Conservation (phyloP, 495 filamentous ascomycete genomes). For the Tuber magnatum region DNA sequence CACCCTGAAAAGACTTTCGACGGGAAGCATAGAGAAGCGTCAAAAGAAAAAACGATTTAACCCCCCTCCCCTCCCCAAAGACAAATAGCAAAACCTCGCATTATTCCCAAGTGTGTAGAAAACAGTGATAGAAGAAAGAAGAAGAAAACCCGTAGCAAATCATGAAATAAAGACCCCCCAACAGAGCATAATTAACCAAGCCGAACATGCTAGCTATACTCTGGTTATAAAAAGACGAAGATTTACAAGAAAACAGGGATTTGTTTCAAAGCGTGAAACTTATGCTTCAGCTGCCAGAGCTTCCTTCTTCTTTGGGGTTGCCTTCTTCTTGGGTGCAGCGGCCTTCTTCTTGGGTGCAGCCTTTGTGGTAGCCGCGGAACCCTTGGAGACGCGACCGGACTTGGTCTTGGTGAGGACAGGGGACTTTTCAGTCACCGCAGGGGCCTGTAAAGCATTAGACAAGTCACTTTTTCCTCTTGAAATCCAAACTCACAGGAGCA, state of each 20-base stretch:
- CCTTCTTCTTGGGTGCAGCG: slow-evolving; percentile 57
- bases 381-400: slow-evolving; percentile 81
- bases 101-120: slow-evolving; percentile 35
- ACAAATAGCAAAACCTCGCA: slow-evolving; percentile 26
- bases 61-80: slow-evolving; percentile 18
- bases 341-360: slow-evolving; percentile 58
- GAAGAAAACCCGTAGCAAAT: slow-evolving; percentile 27
- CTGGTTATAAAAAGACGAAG: slow-evolving; percentile 18
- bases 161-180: slow-evolving; percentile 21
- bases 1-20: neutral
- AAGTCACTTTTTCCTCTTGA: neutral
- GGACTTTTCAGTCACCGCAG: slow-evolving; percentile 65
- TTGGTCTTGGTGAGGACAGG: slow-evolving; percentile 78
- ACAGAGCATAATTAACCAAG: slow-evolving; percentile 23
- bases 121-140: slow-evolving; percentile 11
- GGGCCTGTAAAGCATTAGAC: slow-evolving; percentile 40
- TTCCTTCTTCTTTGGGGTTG: slow-evolving; percentile 45
- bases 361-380: slow-evolving; percentile 53
- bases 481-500: slow-evolving; percentile 38
- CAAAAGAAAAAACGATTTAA: slow-evolving; percentile 21
- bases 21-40: slow-evolving; percentile 11
- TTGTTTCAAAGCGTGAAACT: slow-evolving; percentile 18
- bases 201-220: slow-evolving; percentile 11
- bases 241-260: slow-evolving; percentile 33
- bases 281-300: slow-evolving; percentile 37